A percentile compares a stretch with the other conserved stretches of the same genome.
Conservation (phyloP, 1,284 basidiomycete genomes). For the Golubevia pallescens region DNA sequence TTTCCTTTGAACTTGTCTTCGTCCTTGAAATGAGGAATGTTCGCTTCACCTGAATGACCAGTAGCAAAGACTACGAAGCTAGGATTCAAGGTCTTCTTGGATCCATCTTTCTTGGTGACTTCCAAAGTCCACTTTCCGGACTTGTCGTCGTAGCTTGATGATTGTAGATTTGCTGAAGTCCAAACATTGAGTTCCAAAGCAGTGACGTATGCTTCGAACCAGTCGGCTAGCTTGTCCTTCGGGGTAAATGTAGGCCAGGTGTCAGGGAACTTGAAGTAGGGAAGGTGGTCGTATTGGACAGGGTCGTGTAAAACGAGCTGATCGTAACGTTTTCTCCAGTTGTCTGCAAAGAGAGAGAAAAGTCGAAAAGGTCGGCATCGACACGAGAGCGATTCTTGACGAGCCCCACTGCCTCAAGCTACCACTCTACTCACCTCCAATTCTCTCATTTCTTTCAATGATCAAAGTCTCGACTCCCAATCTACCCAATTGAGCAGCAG, state of each 20-base stretch:
- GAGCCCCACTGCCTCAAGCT: constrained; percentile 1
- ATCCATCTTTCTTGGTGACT: constrained; percentile 66
- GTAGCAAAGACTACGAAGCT: constrained; percentile 70
- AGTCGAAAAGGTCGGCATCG: constrained; percentile 9
- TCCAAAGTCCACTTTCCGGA: constrained; percentile 71
- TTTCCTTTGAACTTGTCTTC: constrained; percentile 71
- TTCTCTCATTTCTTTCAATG: constrained; percentile 69
- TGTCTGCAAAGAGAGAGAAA: constrained; percentile 47
- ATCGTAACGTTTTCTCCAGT: constrained; percentile 57
- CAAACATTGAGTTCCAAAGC: constrained; percentile 74
- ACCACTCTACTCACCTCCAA: constrained; percentile 71
- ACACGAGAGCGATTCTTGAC: constrained; percentile 5
- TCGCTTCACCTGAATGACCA: constrained; percentile 70
- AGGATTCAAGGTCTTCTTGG: constrained; percentile 69
- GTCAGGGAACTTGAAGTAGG: too few relatives aligned
- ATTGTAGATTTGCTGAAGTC: constrained; percentile 69
- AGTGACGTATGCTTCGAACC: constrained; percentile 74
- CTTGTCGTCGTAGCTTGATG: constrained; percentile 67
- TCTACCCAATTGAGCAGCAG: constrained; percentile 71
- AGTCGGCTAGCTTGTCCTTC: constrained; percentile 71
- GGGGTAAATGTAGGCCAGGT: constrained; percentile 57
- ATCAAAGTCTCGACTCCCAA: constrained; percentile 70
- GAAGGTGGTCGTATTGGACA: constrained; percentile 18
- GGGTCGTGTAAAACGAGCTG: constrained; percentile 52
- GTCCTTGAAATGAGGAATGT: constrained; percentile 66